These are phyloP conservation scores for Schizothecium vesticola DNA, from an alignment of 495 filamentous ascomycete species.

Conservation along the genomic window DNA sequence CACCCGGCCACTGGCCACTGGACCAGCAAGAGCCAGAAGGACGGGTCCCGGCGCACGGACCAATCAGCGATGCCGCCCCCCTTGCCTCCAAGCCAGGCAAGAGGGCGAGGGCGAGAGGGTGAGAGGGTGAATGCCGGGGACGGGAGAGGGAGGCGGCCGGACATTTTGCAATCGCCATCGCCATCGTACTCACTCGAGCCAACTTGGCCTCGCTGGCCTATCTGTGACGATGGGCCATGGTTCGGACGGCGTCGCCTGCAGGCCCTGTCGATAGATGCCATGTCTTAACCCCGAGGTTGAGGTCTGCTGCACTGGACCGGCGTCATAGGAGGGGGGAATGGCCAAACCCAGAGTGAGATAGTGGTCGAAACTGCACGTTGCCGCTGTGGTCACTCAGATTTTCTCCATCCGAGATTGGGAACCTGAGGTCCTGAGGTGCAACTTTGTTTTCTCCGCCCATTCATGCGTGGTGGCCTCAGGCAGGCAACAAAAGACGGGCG, in stretches of 20 bases:
- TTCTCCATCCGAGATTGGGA: background rate
- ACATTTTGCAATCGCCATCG: background rate
- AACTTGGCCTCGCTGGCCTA: background rate
- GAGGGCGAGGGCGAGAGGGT: background rate
- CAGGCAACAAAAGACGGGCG: background rate
- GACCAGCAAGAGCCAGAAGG: conserved; percentile 9
- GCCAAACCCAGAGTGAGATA: background rate
- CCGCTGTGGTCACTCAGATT: background rate
- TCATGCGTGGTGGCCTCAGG: conserved; percentile 6
- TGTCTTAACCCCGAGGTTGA: background rate
- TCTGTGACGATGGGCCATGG: background rate
- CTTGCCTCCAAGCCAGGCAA: background rate
- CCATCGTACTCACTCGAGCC: background rate
- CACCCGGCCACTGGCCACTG: background rate
- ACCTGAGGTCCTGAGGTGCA: background rate
- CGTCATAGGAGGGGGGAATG: background rate
- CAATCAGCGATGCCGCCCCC: conserved; percentile 4
- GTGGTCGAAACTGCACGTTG: background rate
- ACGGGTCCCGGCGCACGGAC: conserved; percentile 8
- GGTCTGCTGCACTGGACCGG: background rate
- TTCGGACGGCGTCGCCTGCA: background rate
- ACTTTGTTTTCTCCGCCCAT: background rate
- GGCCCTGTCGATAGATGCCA: background rate
- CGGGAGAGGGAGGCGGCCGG: background rate
- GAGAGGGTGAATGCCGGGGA: background rate